phyloP scores from a whole-genome alignment of 345 rosid species.

The Salix dunnii region DNA sequence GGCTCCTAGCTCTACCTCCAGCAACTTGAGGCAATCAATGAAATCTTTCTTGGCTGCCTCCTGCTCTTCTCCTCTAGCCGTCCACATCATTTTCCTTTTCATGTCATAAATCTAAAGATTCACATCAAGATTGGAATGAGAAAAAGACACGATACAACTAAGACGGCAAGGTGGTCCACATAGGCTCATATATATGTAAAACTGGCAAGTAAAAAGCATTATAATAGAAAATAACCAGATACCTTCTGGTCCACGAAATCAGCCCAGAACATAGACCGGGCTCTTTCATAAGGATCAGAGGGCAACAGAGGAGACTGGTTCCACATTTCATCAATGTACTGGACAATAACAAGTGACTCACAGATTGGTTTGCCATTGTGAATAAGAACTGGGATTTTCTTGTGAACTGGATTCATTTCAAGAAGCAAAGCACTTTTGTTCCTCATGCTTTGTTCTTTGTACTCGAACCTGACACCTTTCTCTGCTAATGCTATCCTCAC shows the following conservation, averaged over 20 bases:
- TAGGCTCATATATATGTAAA: no score
- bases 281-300: slow-evolving; percentile 9
- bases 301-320: slow-evolving; percentile 11
- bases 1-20: slow-evolving; percentile 6
- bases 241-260: slow-evolving; percentile 11
- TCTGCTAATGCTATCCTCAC: slow-evolving; percentile 18
- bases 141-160: no score
- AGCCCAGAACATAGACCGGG: slow-evolving; percentile 21
- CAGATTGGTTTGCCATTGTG: slow-evolving; percentile 2
- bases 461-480: slow-evolving; percentile 7
- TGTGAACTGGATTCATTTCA: slow-evolving; percentile 9
- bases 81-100: not conserved
- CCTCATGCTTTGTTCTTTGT: slow-evolving; percentile 8
- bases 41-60: slow-evolving; percentile 5
- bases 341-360: slow-evolving; percentile 9
- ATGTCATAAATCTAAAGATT: no score
- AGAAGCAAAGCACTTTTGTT: slow-evolving; percentile 20
- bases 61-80: slow-evolving; percentile 4
- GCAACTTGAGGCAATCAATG: not conserved
- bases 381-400: no score
- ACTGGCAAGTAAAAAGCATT: no score
- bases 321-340: slow-evolving; percentile 22
- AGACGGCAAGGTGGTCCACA: no score
- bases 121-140: no score
- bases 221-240: no score